Evolutionary conservation across 148 eudicot species (phyloP).

Genomic region (Chenopodium berlandieri): DNA sequence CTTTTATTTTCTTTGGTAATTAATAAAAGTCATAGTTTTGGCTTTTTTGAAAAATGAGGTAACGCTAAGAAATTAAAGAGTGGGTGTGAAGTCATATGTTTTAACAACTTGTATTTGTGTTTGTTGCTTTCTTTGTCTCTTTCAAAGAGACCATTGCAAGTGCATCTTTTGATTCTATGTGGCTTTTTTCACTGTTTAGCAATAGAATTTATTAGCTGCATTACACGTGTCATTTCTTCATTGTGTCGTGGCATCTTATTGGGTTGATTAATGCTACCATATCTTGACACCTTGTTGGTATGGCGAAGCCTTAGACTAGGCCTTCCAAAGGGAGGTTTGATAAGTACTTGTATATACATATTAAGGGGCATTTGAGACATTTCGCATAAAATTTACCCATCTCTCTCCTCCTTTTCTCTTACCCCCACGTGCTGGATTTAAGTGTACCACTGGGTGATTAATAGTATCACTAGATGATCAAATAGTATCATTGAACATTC

Average conservation of each 20-base stretch:
- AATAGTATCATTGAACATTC: too few relatives aligned
- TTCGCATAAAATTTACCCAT: too few relatives aligned
- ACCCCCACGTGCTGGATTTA: too few relatives aligned
- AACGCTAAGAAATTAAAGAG: neutral
- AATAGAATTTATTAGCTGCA: neutral
- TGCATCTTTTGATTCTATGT: constrained; percentile 13
- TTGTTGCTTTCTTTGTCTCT: constrained; percentile 29
- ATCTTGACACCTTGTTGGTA: neutral
- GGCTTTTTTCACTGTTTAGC: neutral
- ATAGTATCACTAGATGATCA: too few relatives aligned
- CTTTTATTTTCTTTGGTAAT: neutral
- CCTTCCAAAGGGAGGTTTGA: too few relatives aligned
- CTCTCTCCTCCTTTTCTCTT: too few relatives aligned
- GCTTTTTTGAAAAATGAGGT: constrained; percentile 2
- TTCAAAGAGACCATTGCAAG: constrained; percentile 25
- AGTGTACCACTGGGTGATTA: too few relatives aligned
- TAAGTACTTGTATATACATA: too few relatives aligned
- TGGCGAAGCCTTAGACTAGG: neutral
- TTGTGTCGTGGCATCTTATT: constrained; percentile 2
- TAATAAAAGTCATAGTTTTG: neutral
- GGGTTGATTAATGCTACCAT: neutral
- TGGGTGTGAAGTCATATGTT: constrained; percentile 26
- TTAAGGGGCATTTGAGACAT: too few relatives aligned
- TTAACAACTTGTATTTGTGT: neutral
- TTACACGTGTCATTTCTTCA: constrained; percentile 6